A percentile compares a stretch with the other conserved stretches of the same genome.
These are phyloP conservation scores for Apostasia ramifera DNA, from an alignment of 106 monocot genomes.

Conservation along the genomic window DNA sequence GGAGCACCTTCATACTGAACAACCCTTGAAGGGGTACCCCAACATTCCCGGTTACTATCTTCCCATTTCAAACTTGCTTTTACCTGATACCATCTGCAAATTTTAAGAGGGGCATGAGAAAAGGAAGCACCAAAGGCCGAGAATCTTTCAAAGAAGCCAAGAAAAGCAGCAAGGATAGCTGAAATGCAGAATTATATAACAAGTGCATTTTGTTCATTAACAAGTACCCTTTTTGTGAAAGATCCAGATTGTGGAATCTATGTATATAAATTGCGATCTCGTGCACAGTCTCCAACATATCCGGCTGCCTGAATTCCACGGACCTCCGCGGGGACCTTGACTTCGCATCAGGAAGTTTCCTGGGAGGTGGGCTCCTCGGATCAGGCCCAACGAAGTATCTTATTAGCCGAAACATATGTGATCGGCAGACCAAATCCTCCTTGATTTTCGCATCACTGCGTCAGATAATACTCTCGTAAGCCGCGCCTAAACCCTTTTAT, in stretches of 20 bases:
- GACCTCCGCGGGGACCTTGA: conserved; percentile 11
- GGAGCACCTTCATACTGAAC: conserved; percentile 91
- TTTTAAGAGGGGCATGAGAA: conserved; percentile 4
- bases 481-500: not conserved
- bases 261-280: conserved; percentile 95
- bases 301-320: conserved; percentile 42
- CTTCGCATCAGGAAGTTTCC: conserved; percentile 19
- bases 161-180: too few species aligned
- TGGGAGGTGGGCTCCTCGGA: conserved; percentile 18
- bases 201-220: too few species aligned
- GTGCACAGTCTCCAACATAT: conserved; percentile 82
- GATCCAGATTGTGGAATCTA: conserved; percentile 96
- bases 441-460: conserved; percentile 39
- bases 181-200: too few species aligned
- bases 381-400: conserved; percentile 33
- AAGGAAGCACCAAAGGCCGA: not conserved
- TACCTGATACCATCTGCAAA: conserved; percentile 86
- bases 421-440: not conserved
- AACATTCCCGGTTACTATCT: conserved; percentile 25
- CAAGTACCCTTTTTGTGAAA: conserved; percentile 90
- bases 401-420: conserved; percentile 47
- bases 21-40: conserved; percentile 77
- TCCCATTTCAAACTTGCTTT: conserved; percentile 82
- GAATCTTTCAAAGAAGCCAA: not conserved
- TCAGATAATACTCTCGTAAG: not conserved